Base-by-base conservation (phyloP, 2,329 filamentous ascomycete genomes). In the Monilinia polystroma region DNA sequence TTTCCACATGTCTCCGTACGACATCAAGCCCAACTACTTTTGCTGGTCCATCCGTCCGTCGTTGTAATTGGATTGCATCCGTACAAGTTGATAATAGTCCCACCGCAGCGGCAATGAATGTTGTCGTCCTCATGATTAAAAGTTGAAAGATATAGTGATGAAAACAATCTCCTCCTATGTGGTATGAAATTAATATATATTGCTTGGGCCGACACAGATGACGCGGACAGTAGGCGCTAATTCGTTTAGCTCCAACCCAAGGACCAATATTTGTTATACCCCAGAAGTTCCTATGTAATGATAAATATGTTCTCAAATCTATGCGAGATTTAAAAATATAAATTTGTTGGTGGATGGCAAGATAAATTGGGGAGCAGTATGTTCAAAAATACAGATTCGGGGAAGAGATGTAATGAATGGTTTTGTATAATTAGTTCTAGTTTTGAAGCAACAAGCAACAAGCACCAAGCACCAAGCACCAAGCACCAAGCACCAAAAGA, bases 11-110 rank as follows among this genome's bases (percentile, higher is more conserved):
- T 51, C 69, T 74, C 67, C 73, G 70, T 68, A 74, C 64, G 16
- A 75, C 67, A 41, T 72, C 71, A 64, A 77, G 73, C 63, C 71
- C 73, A 38, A 77, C 74, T 26, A 76, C 75, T 67, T 68, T 68
- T 67, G 74, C 67, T 66, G 71, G 66, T 45, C 70, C 73, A 69
- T 74, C 70, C 32, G 70, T 72, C 53, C 74, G 71, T 63, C 66
- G 68, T 23, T 74, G 67, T 59, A 77, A 68, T 53, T 71, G 57
- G 52, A 76, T 66, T 58, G 70, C 75, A 65, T 74, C 70, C 20
- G 71, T 70, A 64, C 60, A 73, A 66, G 70, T 66, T 63, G 72
- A 74, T 54, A 76, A 68, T 66, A 75, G 59, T 35, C 68, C 67
- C 56, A 72, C 71, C 60, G 70, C 73, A 38, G 73, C n/a, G 32